Percentiles rank a stretch among this genome's conserved stretches.
phyloP scores from a whole-genome alignment of 1,139 yeast genomes.

The Hanseniaspora uvarum region DNA sequence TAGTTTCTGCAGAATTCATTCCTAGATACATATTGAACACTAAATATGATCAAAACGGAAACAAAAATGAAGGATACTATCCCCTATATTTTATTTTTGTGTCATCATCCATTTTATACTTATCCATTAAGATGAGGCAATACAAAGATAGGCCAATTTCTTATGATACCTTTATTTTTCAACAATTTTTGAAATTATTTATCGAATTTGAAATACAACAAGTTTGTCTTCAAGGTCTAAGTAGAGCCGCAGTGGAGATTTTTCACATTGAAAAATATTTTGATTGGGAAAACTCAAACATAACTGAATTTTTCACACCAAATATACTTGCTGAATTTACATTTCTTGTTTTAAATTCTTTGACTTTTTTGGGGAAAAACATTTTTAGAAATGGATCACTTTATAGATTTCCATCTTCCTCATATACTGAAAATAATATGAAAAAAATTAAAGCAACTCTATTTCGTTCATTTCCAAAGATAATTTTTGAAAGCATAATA shows the following conservation, averaged over 20 bases:
- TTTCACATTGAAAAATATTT: not conserved
- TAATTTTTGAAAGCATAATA: not conserved
- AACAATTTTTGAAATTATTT: not conserved
- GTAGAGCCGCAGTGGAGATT: not conserved
- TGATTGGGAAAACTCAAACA: not conserved
- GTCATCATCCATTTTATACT: not conserved
- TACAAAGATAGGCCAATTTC: not conserved
- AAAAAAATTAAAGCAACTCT: not conserved
- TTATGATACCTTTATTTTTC: not conserved
- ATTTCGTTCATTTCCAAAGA: not conserved
- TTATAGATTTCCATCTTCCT: not conserved
- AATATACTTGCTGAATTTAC: not conserved
- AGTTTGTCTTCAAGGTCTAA: not conserved
- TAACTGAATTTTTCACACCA: not conserved
- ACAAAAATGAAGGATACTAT: not conserved
- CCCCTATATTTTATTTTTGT: not conserved
- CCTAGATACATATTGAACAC: constrained; percentile 2
- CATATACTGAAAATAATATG: not conserved
- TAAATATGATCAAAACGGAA: not conserved
- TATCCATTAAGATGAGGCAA: not conserved
- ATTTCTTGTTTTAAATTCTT: not conserved
- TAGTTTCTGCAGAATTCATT: not conserved
- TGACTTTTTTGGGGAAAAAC: not conserved
- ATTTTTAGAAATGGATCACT: constrained; percentile 10
- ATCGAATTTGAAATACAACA: not conserved